phyloP scores from a whole-genome alignment of 1,139 yeast species.

The Pichia sp. region DNA sequence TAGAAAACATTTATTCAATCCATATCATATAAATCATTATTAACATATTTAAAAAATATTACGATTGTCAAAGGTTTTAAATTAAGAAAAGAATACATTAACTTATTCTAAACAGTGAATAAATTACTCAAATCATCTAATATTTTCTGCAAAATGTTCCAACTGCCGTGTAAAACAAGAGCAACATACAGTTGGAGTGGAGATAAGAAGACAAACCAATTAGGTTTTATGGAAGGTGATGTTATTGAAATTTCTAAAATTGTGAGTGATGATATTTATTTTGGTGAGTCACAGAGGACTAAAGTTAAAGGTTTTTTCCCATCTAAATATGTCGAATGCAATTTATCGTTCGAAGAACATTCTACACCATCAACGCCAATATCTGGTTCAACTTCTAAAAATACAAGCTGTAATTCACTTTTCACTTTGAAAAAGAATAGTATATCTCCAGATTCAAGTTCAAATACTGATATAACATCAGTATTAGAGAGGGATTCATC shows the following conservation, averaged over 20 bases:
- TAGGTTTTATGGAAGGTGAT: constrained; percentile 93
- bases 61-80: too few relatives aligned
- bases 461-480: constrained; percentile 6
- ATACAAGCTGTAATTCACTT: constrained; percentile 6
- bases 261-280: constrained; percentile 93
- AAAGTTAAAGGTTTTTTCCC: constrained; percentile 85
- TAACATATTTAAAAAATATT: too few relatives aligned
- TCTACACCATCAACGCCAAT: constrained; percentile 17
- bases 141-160: too few relatives aligned
- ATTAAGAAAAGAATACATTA: too few relatives aligned
- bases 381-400: constrained; percentile 6
- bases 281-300: constrained; percentile 74
- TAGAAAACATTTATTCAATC: too few relatives aligned
- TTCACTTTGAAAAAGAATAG: constrained; percentile 10
- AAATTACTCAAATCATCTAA: too few relatives aligned
- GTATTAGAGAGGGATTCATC: not conserved
- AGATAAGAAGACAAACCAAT: constrained; percentile 56
- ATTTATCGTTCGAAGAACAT: constrained; percentile 32
- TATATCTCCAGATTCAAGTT: constrained; percentile 5
- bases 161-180: constrained; percentile 21
- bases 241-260: constrained; percentile 72
- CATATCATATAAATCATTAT: too few relatives aligned
- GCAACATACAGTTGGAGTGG: constrained; percentile 31
- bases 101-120: too few relatives aligned
- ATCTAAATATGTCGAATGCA: constrained; percentile 65